Conservation (phyloP, 2,329 filamentous ascomycete genomes). For the Aspergillus sp. region DNA sequence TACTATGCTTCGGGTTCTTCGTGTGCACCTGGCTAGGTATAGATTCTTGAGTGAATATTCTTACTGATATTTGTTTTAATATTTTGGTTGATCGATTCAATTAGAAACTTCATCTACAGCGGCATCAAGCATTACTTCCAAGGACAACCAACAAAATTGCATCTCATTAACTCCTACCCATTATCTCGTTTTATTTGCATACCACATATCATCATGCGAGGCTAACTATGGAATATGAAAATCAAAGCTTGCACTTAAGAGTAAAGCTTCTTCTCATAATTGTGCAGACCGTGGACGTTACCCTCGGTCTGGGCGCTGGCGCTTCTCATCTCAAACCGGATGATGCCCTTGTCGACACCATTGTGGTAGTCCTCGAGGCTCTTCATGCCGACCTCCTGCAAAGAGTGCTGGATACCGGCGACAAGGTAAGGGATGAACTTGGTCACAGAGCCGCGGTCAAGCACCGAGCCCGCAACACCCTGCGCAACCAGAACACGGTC, state of each 20-base stretch:
- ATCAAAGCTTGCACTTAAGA: slow-evolving; percentile 46
- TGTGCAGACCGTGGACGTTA: slow-evolving; percentile 91
- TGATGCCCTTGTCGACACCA: slow-evolving; percentile 60
- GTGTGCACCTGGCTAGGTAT: too few species aligned
- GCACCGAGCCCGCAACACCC: slow-evolving; percentile 70
- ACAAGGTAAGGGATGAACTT: slow-evolving; percentile 96
- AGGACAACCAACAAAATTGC: background rate
- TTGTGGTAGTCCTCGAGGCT: slow-evolving; percentile 70
- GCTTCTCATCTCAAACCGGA: slow-evolving; percentile 90
- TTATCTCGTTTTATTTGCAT: slow-evolving; percentile 24
- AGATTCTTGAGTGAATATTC: too few species aligned
- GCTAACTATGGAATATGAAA: slow-evolving; percentile 15
- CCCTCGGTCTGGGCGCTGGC: slow-evolving; percentile 93
- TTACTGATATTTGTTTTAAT: too few species aligned
- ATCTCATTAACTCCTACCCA: slow-evolving; percentile 20
- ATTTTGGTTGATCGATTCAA: slow-evolving; percentile 1
- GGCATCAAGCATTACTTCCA: background rate
- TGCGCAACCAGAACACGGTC: slow-evolving; percentile 92
- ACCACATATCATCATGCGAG: slow-evolving; percentile 19
- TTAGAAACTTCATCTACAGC: background rate
- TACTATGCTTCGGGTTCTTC: too few species aligned
- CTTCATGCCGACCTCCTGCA: slow-evolving; percentile 87
- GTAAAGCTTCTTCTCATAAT: slow-evolving; percentile 99
- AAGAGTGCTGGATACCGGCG: slow-evolving; percentile 90
- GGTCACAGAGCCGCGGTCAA: slow-evolving; percentile 61